Conservation (phyloP, 2,329 filamentous ascomycete genomes). For the Coleophoma eucalyptorum region DNA sequence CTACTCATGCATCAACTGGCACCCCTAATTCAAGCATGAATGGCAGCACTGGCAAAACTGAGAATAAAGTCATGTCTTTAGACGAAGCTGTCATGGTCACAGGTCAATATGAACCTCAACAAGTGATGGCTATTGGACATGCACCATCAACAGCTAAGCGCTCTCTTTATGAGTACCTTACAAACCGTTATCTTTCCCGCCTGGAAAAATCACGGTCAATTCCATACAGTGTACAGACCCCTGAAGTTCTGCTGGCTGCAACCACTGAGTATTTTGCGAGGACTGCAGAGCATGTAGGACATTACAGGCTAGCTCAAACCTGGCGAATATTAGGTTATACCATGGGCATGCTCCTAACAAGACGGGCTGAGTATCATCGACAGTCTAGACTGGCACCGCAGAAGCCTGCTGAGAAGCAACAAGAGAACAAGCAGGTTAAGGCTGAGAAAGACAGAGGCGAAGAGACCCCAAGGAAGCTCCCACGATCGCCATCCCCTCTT, state of each 20-base stretch:
- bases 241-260: conserved; percentile 34
- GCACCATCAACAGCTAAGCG: conserved; percentile 48
- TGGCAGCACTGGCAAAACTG: conserved; percentile 25
- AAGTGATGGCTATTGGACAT: conserved; percentile 59
- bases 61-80: conserved; percentile 43
- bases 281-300: conserved; percentile 51
- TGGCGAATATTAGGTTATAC: conserved; percentile 59
- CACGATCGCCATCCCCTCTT: conserved; percentile 6
- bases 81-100: conserved; percentile 57
- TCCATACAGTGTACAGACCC: conserved; percentile 1
- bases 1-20: conserved; percentile 43
- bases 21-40: conserved; percentile 40
- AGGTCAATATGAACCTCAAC: conserved; percentile 53
- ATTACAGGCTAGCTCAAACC: conserved; percentile 59
- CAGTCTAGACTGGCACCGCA: conserved; percentile 36
- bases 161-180: conserved; percentile 51
- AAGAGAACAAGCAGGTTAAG: conserved; percentile 6
- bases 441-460: conserved; percentile 11
- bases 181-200: conserved; percentile 51
- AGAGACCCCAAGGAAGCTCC: conserved; percentile 19
- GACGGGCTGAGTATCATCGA: conserved; percentile 54
- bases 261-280: conserved; percentile 55
- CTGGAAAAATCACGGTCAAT: conserved; percentile 26
- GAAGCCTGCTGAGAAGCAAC: conserved; percentile 20
- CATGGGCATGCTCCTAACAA: conserved; percentile 47